phyloP scores from a whole-genome alignment of 768 basidiomycete genomes.

The Suillus brevipes region DNA sequence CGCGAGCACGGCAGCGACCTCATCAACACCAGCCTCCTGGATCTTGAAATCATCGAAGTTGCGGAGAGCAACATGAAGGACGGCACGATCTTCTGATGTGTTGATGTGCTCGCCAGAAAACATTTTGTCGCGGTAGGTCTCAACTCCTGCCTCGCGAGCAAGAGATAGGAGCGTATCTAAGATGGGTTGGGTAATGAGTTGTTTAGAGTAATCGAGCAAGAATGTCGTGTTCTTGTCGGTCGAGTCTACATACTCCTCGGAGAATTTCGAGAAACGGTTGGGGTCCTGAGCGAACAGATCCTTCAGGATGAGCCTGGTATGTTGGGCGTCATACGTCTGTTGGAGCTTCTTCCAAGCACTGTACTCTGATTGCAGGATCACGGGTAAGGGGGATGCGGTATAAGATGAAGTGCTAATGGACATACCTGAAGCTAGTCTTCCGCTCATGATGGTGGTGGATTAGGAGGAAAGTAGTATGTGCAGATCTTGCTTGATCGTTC shows the following conservation, averaged over 20 bases:
- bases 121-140: constrained; percentile 87
- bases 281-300: constrained; percentile 93
- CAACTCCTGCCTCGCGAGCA: constrained; percentile 83
- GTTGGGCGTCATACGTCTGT: constrained; percentile 71
- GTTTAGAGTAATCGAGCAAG: constrained; percentile 96
- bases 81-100: constrained; percentile 96
- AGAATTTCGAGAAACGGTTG: constrained; percentile 83
- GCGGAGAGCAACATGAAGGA: constrained; percentile 92
- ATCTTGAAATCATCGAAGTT: constrained; percentile 78
- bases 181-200: constrained; percentile 87
- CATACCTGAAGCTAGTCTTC: constrained; percentile 61
- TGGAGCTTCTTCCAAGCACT: constrained; percentile 90
- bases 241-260: constrained; percentile 67
- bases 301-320: constrained; percentile 77
- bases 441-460: constrained; percentile 48
- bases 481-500: constrained; percentile 6
- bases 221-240: constrained; percentile 72
- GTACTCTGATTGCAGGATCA: constrained; percentile 59
- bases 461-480: constrained; percentile 7
- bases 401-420: background rate
- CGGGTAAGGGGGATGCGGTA: constrained; percentile 6
- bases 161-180: constrained; percentile 75
- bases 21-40: constrained; percentile 74
- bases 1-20: constrained; percentile 79
- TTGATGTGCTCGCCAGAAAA: constrained; percentile 97